phyloP scores from a whole-genome alignment of 2,329 filamentous ascomycete species.

The Fonsecaea monophora region DNA sequence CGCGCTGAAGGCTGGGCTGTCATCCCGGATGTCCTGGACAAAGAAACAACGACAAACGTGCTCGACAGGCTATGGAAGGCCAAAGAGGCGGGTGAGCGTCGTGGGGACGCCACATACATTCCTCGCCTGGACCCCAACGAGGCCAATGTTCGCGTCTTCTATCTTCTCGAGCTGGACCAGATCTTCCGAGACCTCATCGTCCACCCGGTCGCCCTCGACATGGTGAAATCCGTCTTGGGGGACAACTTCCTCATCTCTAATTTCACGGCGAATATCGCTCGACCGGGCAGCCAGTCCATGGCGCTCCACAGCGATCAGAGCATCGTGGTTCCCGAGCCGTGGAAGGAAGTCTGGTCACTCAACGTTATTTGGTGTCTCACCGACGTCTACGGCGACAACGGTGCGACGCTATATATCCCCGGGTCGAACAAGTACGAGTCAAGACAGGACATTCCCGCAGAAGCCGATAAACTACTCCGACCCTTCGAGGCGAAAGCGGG shows the following conservation, averaged over 20 bases:
- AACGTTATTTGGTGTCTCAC: slow-evolving; percentile 46
- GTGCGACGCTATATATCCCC: slow-evolving; percentile 37
- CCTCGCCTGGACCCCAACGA: slow-evolving; percentile 43
- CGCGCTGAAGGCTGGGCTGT: slow-evolving; percentile 42
- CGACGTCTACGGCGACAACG: slow-evolving; percentile 44
- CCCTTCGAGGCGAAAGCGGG: slow-evolving; percentile 46
- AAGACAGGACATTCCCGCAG: slow-evolving; percentile 18
- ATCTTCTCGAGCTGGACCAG: slow-evolving; percentile 44
- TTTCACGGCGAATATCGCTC: slow-evolving; percentile 48
- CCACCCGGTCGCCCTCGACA: slow-evolving; percentile 42
- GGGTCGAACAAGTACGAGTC: slow-evolving; percentile 28
- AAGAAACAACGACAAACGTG: slow-evolving; percentile 33
- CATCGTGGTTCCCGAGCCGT: slow-evolving; percentile 46
- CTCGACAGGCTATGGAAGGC: slow-evolving; percentile 42
- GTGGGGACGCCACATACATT: slow-evolving; percentile 41
- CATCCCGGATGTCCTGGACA: slow-evolving; percentile 41
- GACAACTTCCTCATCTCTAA: slow-evolving; percentile 46
- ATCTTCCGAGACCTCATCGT: slow-evolving; percentile 43
- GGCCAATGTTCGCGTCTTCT: slow-evolving; percentile 45
- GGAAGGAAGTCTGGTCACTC: slow-evolving; percentile 39
- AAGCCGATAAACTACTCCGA: slow-evolving; percentile 42
- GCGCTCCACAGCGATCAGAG: slow-evolving; percentile 47
- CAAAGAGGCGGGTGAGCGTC: slow-evolving; percentile 37
- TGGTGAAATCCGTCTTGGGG: slow-evolving; percentile 43
- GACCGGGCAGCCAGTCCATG: slow-evolving; percentile 45